These are phyloP conservation scores for Ophiorrhiza pumila DNA, from an alignment of 257 asterid genomes.

Conservation along the genomic window DNA sequence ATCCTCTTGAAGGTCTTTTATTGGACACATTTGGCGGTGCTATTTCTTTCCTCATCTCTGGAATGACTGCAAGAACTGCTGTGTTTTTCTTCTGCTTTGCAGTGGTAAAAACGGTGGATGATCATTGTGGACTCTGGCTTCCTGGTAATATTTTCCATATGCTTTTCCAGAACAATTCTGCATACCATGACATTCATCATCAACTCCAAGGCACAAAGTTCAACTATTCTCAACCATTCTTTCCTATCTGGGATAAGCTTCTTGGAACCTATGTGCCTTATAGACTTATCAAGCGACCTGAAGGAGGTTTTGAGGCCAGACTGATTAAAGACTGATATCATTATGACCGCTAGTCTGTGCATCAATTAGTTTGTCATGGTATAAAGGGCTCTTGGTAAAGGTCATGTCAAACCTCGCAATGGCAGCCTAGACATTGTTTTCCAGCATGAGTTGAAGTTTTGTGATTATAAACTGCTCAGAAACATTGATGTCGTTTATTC, in stretches of 20 bases:
- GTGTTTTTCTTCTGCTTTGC: slow-evolving; percentile 86
- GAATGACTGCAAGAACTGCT: slow-evolving; percentile 86
- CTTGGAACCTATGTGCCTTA: slow-evolving; percentile 72
- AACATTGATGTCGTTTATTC: slow-evolving; percentile 22
- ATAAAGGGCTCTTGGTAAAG: slow-evolving; percentile 22
- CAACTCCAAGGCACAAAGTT: slow-evolving; percentile 79
- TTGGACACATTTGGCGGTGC: slow-evolving; percentile 89
- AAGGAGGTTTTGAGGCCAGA: slow-evolving; percentile 87
- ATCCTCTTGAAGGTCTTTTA: slow-evolving; percentile 82
- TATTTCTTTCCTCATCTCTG: slow-evolving; percentile 67
- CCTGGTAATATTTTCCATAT: slow-evolving; percentile 82
- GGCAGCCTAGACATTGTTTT: slow-evolving; percentile 29
- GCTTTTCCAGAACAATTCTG: slow-evolving; percentile 68
- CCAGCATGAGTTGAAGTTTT: slow-evolving; percentile 25
- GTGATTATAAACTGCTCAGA: slow-evolving; percentile 8
- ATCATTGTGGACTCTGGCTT: slow-evolving; percentile 90
- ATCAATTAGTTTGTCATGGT: slow-evolving; percentile 12
- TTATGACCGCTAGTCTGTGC: slow-evolving; percentile 6
- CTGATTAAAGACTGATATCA: slow-evolving; percentile 47
- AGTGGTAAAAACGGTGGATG: slow-evolving; percentile 73
- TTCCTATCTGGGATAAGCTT: slow-evolving; percentile 83
- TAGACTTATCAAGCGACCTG: slow-evolving; percentile 55
- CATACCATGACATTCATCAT: slow-evolving; percentile 89
- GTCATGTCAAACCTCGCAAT: slow-evolving; percentile 19
- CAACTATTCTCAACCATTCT: slow-evolving; percentile 89